phyloP scores from a whole-genome alignment of 176 grass and related monocot genomes.

The Cenchrus americanus region DNA sequence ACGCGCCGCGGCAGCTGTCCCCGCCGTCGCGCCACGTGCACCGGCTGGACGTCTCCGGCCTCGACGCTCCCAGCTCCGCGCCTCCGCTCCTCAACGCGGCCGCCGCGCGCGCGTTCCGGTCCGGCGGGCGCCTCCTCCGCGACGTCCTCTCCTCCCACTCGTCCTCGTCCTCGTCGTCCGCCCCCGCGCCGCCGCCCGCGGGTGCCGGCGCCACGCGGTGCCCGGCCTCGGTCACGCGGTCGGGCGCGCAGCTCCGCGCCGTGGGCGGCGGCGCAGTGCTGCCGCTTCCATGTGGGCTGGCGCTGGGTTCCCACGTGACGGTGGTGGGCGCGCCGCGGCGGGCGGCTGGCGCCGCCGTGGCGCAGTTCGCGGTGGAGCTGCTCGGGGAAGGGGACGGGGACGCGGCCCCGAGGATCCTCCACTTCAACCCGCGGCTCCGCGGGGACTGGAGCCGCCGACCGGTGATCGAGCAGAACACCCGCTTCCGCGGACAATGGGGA shows the following conservation, averaged over 20 bases:
- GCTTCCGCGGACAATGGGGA: constrained; percentile 90
- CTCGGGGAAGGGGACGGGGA: constrained; percentile 63
- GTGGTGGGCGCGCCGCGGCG: constrained; percentile 66
- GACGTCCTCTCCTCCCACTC: background rate
- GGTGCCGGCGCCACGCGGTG: constrained; percentile 34
- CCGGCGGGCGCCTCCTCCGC: constrained; percentile 43
- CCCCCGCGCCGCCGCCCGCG: constrained; percentile 7
- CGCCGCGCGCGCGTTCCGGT: constrained; percentile 32
- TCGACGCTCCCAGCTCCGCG: constrained; percentile 27
- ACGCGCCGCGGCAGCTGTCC: background rate
- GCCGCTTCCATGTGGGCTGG: constrained; percentile 73
- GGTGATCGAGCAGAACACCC: constrained; percentile 87
- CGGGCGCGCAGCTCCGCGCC: background rate
- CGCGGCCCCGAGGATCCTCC: constrained; percentile 67
- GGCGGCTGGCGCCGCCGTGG: constrained; percentile 38
- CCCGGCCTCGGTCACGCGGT: constrained; percentile 45
- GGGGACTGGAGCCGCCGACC: constrained; percentile 82
- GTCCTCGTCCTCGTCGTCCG: background rate
- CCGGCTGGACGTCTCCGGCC: background rate
- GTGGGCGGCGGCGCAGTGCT: constrained; percentile 9
- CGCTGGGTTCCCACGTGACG: constrained; percentile 83
- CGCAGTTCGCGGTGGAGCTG: constrained; percentile 82
- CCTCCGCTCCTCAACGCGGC: constrained; percentile 37
- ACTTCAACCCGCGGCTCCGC: constrained; percentile 79
- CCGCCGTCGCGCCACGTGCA: background rate